Evolutionary conservation across 768 basidiomycete species (phyloP), one percentile per base, ranked within the genome.

Genomic region (Chiua virens): DNA sequence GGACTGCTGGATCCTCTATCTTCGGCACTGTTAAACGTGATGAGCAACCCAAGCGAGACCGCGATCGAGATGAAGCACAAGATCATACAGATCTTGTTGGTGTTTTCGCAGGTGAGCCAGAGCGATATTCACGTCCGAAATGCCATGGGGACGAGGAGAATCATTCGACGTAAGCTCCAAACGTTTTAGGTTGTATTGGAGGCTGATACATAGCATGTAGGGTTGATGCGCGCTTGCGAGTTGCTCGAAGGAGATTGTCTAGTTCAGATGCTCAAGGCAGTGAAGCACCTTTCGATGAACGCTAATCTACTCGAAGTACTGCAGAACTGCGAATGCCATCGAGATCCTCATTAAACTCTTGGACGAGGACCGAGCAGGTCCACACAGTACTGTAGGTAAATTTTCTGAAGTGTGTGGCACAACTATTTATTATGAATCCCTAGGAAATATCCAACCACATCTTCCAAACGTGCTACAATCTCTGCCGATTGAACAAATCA

Each of bases 391-490:
- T 11, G 95, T 93, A 62, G 47, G 86, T 74, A 25, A 15, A 9
- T 17, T 25, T 21, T 36, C 22, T 36, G 49, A 48, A 20, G 13
- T 17, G 34, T 40, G 8, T 32, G 11, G 13, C 5, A 34, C 15
- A 1, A 6, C 18, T 48, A 21, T 27, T 44, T n/a, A 45, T 45
- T 41, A 44, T 41, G 4, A 20, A 37, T 44, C 34, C 30, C 21
- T 63, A 98, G 92, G 96, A 99, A 81, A 89, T 98, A 70, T 87
- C 92, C 44, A 98, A 98, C 56, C 93, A 98, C 61, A 85, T 97
- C 53, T 94, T 98, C 79, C 95, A 97, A 71, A 93, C 94, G 3
- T 92, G 95, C 62, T 98, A 92, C 75, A 96, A 96, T 59, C 85
- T 99, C 17, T 98, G 95, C 66, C 84, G 95, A 7, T 74, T 99